These are phyloP conservation scores for Selaginella moellendorffii DNA, from an alignment of 75 land plant species.

Conservation along the genomic window DNA sequence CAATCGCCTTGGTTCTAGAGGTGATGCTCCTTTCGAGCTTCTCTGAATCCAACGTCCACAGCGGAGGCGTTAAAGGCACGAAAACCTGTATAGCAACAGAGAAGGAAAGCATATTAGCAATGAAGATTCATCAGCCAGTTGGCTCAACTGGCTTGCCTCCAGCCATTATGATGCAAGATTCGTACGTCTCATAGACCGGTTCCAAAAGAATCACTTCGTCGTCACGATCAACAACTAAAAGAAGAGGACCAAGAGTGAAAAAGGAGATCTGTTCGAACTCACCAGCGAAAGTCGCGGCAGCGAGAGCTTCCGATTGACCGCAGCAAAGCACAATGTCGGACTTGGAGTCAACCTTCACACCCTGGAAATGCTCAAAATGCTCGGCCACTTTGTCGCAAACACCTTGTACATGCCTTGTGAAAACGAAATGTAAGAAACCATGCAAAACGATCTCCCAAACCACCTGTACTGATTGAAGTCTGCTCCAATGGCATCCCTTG, in stretches of 20 bases:
- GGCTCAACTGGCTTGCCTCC: slow-evolving; percentile 70
- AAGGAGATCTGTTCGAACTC: slow-evolving; percentile 5
- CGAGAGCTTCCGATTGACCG: slow-evolving; percentile 96
- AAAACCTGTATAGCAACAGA: slow-evolving; percentile 21
- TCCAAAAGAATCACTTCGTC: slow-evolving; percentile 85
- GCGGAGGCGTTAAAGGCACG: slow-evolving; percentile 65
- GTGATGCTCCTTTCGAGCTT: slow-evolving; percentile 43
- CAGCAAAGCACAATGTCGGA: slow-evolving; percentile 61
- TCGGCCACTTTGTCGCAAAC: slow-evolving; percentile 62
- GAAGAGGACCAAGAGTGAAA: background rate
- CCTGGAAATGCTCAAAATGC: slow-evolving; percentile 36
- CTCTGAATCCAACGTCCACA: slow-evolving; percentile 48
- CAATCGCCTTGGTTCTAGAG: slow-evolving; percentile 54
- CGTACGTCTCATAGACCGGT: slow-evolving; percentile 82
- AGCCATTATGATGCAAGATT: slow-evolving; percentile 53
- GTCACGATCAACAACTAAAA: slow-evolving; percentile 54
- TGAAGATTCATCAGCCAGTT: background rate
- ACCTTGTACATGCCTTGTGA: slow-evolving; percentile 78
- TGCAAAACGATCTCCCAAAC: background rate
- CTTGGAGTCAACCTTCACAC: slow-evolving; percentile 50
- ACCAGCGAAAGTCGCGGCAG: slow-evolving; percentile 74
- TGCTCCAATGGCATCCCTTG: slow-evolving; percentile 56
- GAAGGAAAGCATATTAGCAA: background rate
- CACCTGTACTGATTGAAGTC: slow-evolving; percentile 94
- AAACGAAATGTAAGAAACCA: background rate